phyloP scores from a whole-genome alignment of 2,329 filamentous ascomycete species.

The Apiospora arundinis region DNA sequence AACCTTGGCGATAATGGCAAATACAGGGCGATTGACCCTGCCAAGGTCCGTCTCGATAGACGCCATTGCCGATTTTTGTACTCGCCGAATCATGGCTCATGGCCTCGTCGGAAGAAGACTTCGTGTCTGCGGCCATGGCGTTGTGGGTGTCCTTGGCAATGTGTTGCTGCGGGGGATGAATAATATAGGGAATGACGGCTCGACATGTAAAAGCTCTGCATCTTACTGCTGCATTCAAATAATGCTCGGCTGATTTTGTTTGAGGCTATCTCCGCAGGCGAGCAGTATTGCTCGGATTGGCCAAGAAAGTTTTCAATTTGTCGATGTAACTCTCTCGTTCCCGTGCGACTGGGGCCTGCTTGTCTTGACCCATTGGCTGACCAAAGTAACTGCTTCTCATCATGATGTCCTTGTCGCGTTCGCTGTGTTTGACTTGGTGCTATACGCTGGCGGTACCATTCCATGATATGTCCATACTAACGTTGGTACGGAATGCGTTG shows the following conservation, averaged over 20 bases:
- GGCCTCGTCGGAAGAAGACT: neutral
- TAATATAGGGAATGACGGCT: neutral
- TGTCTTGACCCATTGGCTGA: too few species aligned
- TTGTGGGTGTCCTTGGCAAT: too few species aligned
- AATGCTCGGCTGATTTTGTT: neutral
- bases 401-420: too few species aligned
- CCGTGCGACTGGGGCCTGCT: too few species aligned
- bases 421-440: too few species aligned
- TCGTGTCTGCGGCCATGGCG: neutral
- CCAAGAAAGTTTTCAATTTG: too few species aligned
- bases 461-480: too few species aligned
- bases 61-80: neutral
- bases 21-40: neutral
- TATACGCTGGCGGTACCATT: too few species aligned
- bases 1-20: neutral
- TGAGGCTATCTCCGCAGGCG: neutral
- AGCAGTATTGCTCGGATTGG: neutral
- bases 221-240: neutral
- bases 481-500: too few species aligned
- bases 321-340: too few species aligned
- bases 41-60: neutral
- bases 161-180: neutral
- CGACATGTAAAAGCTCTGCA: neutral
- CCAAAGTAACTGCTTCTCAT: too few species aligned
- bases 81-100: neutral